Conservation (phyloP, 2,329 filamentous ascomycete genomes). For the Colletotrichum destructivum region DNA sequence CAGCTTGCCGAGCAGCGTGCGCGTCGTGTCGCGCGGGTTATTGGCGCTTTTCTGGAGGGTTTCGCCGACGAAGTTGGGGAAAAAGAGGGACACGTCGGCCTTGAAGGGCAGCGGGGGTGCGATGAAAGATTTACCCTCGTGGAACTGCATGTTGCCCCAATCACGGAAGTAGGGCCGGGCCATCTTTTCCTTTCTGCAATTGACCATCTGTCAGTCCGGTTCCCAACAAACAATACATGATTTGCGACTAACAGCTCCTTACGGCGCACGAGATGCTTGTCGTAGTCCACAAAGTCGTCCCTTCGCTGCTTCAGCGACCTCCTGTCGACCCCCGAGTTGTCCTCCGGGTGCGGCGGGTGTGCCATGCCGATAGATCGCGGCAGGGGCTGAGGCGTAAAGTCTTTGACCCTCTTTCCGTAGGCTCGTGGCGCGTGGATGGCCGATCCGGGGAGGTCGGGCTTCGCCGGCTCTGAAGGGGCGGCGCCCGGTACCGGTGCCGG, state of each 20-base stretch:
- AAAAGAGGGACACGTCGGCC: slow-evolving; percentile 86
- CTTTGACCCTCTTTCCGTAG: slow-evolving; percentile 69
- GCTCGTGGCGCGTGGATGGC: slow-evolving; percentile 72
- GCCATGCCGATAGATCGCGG: slow-evolving; percentile 86
- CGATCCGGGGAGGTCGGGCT: slow-evolving; percentile 58
- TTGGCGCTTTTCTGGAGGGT: slow-evolving; percentile 76
- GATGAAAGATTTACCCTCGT: slow-evolving; percentile 93
- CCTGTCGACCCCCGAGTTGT: slow-evolving; percentile 84
- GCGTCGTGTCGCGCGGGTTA: slow-evolving; percentile 78
- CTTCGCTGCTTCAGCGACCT: slow-evolving; percentile 78
- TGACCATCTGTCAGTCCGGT: neutral
- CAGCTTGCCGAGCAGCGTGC: slow-evolving; percentile 79
- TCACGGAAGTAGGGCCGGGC: slow-evolving; percentile 95
- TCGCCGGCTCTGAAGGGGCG: slow-evolving; percentile 49
- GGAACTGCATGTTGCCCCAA: slow-evolving; percentile 86
- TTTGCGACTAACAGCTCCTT: slow-evolving; percentile 75
- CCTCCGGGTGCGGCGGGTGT: slow-evolving; percentile 79
- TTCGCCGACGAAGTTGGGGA: slow-evolving; percentile 89
- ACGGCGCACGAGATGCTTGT: slow-evolving; percentile 84
- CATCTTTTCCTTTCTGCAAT: slow-evolving; percentile 78
- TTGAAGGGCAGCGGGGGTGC: slow-evolving; percentile 89
- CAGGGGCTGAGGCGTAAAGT: slow-evolving; percentile 73
- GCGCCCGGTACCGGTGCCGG: slow-evolving; percentile 39
- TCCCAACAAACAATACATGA: no score
- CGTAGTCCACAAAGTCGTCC: slow-evolving; percentile 87